Evolutionary conservation across 2,329 filamentous ascomycete genomes (phyloP), one percentile per base, ranked within the genome.

Genomic region (Monosporascus ibericus): DNA sequence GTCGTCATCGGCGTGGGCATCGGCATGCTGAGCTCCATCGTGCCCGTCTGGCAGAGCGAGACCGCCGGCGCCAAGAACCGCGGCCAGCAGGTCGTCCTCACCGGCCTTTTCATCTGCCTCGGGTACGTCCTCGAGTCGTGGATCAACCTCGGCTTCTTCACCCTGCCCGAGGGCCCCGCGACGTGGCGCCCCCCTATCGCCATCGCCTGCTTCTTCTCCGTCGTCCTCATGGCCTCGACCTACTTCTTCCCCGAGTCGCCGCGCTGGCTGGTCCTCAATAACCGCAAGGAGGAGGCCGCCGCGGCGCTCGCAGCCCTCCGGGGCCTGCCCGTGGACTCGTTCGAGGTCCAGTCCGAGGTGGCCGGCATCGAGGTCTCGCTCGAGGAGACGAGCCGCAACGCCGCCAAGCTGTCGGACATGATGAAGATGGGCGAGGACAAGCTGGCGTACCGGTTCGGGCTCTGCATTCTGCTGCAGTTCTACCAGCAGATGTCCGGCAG

Each of bases 401-500:
- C 66, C 11, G 68, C 70, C 3, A 71, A 65, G 50, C 63, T 77
- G 9, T 63, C 60, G 40, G 72, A 78, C 44, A 67, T 78, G 60
- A 66, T 78, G 58, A 75, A 69, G 57, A 76, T 74, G 69, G 75
- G 75, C 51, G 70, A 76, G 9, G 75, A 79, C 50, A 75, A 75
- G 64, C 70, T 77, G 1, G 63, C 71, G 17, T 78, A 81, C 65
- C 74, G 78, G 24, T 78, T 78, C 60, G 65, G 65, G 2, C 72
- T 79, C 11, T 78, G 75, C 58, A 73, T 78, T 48, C 66, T 76
- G 39, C 62, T 78, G 44, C 75, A 78, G 53, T 76, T 77, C 63
- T 70, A 73, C 58, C 75, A 78, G 63, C 75, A 78, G 59, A 76
- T 77, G 72, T 69, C 67, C 55, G 75, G 75, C 44, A 73, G 70